Percentiles rank a stretch among this genome's conserved stretches.
Conservation (phyloP, 306 rosid genomes). For the Pachyrhizus erosus region DNA sequence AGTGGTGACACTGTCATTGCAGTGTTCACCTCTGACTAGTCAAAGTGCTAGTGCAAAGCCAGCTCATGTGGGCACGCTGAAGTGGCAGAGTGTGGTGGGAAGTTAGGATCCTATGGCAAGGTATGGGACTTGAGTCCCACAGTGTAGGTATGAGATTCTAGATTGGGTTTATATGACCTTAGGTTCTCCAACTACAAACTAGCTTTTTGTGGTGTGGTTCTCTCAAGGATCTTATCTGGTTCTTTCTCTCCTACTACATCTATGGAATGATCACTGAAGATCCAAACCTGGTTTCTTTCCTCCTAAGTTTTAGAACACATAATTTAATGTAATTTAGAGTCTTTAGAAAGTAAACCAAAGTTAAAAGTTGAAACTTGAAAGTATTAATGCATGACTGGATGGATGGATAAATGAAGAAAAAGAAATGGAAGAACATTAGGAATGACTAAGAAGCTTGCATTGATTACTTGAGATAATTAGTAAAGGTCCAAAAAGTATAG, state of each 20-base stretch:
- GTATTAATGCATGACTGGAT: not conserved
- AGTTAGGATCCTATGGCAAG: not conserved
- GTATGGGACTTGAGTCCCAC: not conserved
- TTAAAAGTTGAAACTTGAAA: not conserved
- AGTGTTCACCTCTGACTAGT: not conserved
- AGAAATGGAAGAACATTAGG: not conserved
- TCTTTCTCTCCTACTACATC: conserved; percentile 14
- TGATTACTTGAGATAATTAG: conserved; percentile 19
- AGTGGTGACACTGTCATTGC: not conserved
- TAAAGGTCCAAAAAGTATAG: conserved; percentile 21
- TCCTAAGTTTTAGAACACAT: conserved; percentile 4
- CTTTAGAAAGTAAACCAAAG: conserved; percentile 1
- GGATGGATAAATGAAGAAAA: not conserved
- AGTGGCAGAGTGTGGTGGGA: not conserved
- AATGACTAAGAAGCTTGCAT: conserved; percentile 22
- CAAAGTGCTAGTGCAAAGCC: not conserved
- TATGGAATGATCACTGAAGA: not conserved
- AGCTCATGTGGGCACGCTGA: not conserved
- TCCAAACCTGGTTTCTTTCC: not conserved
- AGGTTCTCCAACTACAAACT: not conserved
- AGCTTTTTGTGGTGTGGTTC: not conserved
- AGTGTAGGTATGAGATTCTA: not conserved
- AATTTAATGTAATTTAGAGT: not conserved
- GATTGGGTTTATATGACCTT: not conserved
- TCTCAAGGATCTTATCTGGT: not conserved